Evolutionary conservation across 345 rosid species (phyloP), one percentile per base, ranked within the genome.

Genomic region (Sisymbrium irio): DNA sequence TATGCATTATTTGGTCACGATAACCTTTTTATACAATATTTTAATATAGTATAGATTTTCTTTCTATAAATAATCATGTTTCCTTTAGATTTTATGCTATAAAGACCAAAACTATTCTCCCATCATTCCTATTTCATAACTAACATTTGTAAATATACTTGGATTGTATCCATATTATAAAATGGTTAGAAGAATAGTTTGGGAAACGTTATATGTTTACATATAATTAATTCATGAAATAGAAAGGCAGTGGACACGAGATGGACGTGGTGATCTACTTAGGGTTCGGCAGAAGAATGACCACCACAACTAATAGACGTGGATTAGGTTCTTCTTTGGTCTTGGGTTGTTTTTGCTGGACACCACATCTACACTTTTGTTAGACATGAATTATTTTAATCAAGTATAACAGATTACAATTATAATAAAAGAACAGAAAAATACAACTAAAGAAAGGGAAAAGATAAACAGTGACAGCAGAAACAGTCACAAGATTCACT

Each of bases 291-390:
- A 82, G 36, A 79, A 60, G 65, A 65, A 83, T 72, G 81, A 77
- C 66, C 81, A 80, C 89, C 92, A 87, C 94, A 87, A 77, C 78
- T 65, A 75, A 72, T 81, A 86, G 85, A 73, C 84, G 74, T 84
- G 96, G 93, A 81, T 87, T 89, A 85, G 96, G 91, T 87, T 87
- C 82, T 63, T 53, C 73, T 69, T 49, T 72, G 74, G 74, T 56
- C 54, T 33, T 28, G 33, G 10, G 54, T 65, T 68, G 78, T 61
- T 77, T 35, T 12, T 40, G 47, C 65, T 72, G 69, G 44, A 42
- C 74, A 78, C 77, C 77, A 78, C 42, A 59, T 59, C 44, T 67
- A 72, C 65, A 71, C 62, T 64, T 72, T 39, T 62, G 28, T 56
- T 50, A 7, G 39, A 27, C 9, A 28, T 39, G 10, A 53, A 41